Conservation (phyloP, 352 stramenopile species). For the Phytopythium cucurbitacearum region DNA sequence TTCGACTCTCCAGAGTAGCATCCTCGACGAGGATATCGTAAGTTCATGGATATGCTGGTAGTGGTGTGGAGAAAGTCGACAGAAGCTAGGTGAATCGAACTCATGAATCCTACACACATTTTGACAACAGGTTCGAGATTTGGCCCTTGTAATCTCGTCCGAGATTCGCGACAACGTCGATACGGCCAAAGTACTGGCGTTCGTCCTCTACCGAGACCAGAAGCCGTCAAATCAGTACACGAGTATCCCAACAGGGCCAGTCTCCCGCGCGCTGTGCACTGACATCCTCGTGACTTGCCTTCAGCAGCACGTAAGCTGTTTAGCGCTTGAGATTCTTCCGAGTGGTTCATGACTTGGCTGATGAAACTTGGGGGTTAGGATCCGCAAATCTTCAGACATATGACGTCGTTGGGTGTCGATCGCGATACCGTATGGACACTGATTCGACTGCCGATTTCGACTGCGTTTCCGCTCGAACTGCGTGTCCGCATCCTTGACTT, state of each 20-base stretch:
- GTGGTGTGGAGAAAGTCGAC: too few species aligned
- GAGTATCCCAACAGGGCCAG: conserved; percentile 30
- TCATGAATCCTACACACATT: background rate
- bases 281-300: conserved; percentile 42
- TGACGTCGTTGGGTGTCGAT: conserved; percentile 24
- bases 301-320: conserved; percentile 14
- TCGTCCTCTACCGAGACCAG: conserved; percentile 50
- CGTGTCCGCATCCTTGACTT: conserved; percentile 44
- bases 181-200: conserved; percentile 34
- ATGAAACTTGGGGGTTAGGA: conserved; percentile 4
- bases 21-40: conserved; percentile 32
- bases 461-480: conserved; percentile 28
- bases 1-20: conserved; percentile 30
- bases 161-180: conserved; percentile 33
- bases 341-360: background rate
- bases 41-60: conserved; percentile 8
- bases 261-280: conserved; percentile 32
- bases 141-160: conserved; percentile 26
- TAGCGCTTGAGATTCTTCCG: background rate
- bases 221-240: conserved; percentile 33
- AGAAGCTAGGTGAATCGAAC: background rate
- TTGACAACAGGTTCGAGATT: conserved; percentile 10
- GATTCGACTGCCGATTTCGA: conserved; percentile 27
- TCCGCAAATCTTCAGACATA: conserved; percentile 33
- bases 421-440: conserved; percentile 33